These are phyloP conservation scores for Diaporthe sp. DNA, from an alignment of 2,329 filamentous ascomycete species.

Conservation along the genomic window DNA sequence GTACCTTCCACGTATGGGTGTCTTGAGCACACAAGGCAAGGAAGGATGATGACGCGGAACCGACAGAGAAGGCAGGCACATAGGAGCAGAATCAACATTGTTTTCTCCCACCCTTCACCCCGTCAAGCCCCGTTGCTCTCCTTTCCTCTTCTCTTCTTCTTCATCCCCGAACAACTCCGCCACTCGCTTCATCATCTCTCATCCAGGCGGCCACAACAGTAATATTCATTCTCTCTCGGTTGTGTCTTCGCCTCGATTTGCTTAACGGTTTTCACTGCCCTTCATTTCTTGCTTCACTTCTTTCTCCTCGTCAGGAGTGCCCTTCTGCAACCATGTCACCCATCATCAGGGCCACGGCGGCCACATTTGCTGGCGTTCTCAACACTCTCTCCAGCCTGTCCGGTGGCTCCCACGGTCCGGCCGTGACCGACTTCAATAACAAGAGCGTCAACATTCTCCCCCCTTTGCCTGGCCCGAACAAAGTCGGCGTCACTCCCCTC, in stretches of 20 bases:
- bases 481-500: conserved; percentile 15
- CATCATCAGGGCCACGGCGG: neutral
- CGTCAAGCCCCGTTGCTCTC: neutral
- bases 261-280: neutral
- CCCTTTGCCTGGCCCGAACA: neutral
- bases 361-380: conserved; percentile 10
- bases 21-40: neutral
- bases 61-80: conserved; percentile 4
- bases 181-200: conserved; percentile 25
- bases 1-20: neutral
- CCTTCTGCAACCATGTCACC: conserved; percentile 31
- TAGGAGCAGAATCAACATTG: conserved; percentile 10
- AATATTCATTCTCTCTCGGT: conserved; percentile 11
- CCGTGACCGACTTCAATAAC: conserved; percentile 24
- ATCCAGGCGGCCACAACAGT: conserved; percentile 12
- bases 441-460: conserved; percentile 3
- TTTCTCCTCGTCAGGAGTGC: neutral
- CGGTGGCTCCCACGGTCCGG: neutral
- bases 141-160: neutral
- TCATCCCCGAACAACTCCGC: conserved; percentile 8
- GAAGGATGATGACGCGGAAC: neutral
- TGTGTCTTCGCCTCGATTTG: conserved; percentile 13
- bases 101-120: conserved; percentile 6
- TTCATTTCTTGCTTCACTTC: neutral
- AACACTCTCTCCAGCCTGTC: neutral